Percentiles rank a stretch among this genome's conserved stretches.
Evolutionary conservation across 2,329 filamentous ascomycete genomes (phyloP).

Genomic region (Fusarium sp.): DNA sequence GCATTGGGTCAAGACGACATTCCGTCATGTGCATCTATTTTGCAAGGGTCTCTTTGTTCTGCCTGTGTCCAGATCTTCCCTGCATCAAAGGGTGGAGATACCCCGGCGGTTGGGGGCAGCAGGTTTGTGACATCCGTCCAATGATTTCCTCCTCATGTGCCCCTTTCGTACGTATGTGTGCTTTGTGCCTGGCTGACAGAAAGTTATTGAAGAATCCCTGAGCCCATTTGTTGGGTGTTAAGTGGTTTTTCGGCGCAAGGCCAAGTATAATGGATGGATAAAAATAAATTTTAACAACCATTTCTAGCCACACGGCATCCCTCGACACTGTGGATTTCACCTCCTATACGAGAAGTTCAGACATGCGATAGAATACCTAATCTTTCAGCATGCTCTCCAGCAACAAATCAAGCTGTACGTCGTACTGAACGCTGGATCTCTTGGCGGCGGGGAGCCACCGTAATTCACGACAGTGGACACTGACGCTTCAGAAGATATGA

Average conservation of each 20-base stretch:
- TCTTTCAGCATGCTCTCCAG: no score
- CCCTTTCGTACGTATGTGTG: slow-evolving; percentile 28
- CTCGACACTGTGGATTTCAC: no score
- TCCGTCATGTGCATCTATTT: slow-evolving; percentile 6
- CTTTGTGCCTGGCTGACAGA: slow-evolving; percentile 18
- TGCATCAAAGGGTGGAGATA: slow-evolving; percentile 37
- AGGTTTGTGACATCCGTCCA: slow-evolving; percentile 11
- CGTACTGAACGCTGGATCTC: no score
- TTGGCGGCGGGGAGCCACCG: no score
- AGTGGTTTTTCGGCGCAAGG: not conserved
- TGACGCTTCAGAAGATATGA: no score
- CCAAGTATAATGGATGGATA: no score
- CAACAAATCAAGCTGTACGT: no score
- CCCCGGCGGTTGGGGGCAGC: slow-evolving; percentile 16
- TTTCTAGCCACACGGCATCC: no score
- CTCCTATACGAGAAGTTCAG: no score
- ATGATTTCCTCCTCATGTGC: slow-evolving; percentile 13
- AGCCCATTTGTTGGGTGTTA: not conserved
- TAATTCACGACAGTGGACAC: no score
- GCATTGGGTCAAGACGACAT: not conserved
- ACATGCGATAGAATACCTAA: no score
- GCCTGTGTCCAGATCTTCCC: slow-evolving; percentile 31
- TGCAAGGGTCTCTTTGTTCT: slow-evolving; percentile 17
- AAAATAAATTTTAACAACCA: no score
- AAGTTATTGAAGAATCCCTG: slow-evolving; percentile 10